Percentiles rank a stretch among this genome's conserved stretches.
Conservation (phyloP, 371 early-diverging fungal species). For the Cokeromyces recurvatus region DNA sequence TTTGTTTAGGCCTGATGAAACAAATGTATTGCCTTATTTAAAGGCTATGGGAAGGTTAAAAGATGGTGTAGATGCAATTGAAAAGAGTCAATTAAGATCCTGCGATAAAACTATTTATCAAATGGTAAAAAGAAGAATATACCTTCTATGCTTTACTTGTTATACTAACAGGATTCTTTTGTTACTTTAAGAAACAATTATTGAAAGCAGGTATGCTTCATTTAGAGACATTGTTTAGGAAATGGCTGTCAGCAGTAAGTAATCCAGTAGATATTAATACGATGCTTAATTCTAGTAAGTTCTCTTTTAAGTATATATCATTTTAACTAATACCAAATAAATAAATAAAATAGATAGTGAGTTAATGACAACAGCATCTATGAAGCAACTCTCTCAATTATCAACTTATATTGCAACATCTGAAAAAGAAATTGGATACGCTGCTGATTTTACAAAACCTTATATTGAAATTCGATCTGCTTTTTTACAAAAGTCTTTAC, state of each 20-base stretch:
- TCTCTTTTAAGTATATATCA: not conserved
- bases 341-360: constrained; percentile 10
- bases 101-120: constrained; percentile 52
- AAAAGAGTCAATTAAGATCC: constrained; percentile 44
- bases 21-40: constrained; percentile 47
- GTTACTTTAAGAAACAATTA: constrained; percentile 47
- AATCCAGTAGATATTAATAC: constrained; percentile 43
- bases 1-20: constrained; percentile 51
- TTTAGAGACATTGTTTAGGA: constrained; percentile 50
- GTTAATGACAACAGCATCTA: constrained; percentile 21
- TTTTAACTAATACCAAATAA: not conserved
- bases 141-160: not conserved
- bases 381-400: constrained; percentile 54
- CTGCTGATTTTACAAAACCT: constrained; percentile 64
- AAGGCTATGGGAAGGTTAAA: constrained; percentile 53
- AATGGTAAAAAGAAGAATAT: constrained; percentile 27
- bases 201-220: constrained; percentile 54
- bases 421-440: constrained; percentile 55
- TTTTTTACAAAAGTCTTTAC: constrained; percentile 64
- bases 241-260: constrained; percentile 48
- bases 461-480: constrained; percentile 72
- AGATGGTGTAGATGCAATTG: constrained; percentile 54
- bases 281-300: constrained; percentile 30
- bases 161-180: not conserved
- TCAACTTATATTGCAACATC: constrained; percentile 61